Base-by-base conservation (phyloP, 2,329 filamentous ascomycete species). In the Periconia macrospinosa region DNA sequence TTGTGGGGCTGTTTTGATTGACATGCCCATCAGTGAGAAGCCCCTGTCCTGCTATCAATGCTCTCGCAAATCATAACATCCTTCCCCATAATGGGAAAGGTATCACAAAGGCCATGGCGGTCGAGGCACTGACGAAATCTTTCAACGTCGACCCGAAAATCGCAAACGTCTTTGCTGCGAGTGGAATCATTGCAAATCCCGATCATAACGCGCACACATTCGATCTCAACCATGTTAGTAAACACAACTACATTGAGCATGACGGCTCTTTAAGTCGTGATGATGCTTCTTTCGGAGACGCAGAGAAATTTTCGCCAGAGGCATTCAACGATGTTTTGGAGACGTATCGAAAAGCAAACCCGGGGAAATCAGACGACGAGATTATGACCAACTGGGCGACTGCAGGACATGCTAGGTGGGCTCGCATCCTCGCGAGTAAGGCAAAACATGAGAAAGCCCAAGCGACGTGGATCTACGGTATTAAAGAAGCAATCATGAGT, bases 71-170 rank as follows among this genome's bases (percentile, higher is more conserved):
- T 47, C 65, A 66, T 45, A 47, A 50, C 49, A 57, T 71, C 50
- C 47, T 71, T n/a, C 63, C 66, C 9, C 62, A 60, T 37, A 45
- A 61, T 45, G 69, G 69, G 23, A 64, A 61, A 53, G 57, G 57
- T 18, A 58, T 71, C 18, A 70, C 66, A 1, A 54, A 70, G 33
- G 58, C 62, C 41, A 51, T 52, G 19, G 59, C 59, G 41, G 44
- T 65, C 33, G 55, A 50, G 2, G 54, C 62, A 10, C 73, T 52
- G 14, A 52, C 44, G 2, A 30, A 48, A 23, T 23, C 50, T 15
- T 37, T 52, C 45, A 44, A 52, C 30, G 14, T 52, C 15, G 45
- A 48, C 30, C 27, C 44, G 9, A 48, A 52, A 10, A 48, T 52
- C 27, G 50, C 50, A 14, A 27, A n/a, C 17, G 45, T 52, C 5